phyloP scores from a whole-genome alignment of 2,329 filamentous ascomycete species.

The Cordyceps farinosa region DNA sequence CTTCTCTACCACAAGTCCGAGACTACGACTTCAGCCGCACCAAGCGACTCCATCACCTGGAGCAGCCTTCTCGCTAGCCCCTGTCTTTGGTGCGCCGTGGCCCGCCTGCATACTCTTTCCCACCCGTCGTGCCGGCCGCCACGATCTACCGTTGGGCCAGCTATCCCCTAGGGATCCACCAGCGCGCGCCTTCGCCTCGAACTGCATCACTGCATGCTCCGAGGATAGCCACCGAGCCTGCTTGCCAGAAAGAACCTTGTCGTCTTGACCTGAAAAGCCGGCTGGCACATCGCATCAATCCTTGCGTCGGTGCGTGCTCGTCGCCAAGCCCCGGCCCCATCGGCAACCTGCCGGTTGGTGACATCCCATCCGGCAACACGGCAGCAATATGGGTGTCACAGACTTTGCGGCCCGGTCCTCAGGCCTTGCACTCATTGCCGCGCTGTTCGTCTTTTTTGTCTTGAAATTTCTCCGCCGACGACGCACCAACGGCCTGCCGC shows the following conservation, averaged over 20 bases:
- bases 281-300: not conserved
- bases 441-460: slow-evolving; percentile 16
- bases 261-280: not conserved
- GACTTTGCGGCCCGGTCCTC: not conserved
- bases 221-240: not conserved
- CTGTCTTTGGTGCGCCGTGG: not conserved
- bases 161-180: slow-evolving; percentile 3
- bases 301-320: not conserved
- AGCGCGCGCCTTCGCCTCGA: not conserved
- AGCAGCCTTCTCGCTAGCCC: not conserved
- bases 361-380: not conserved
- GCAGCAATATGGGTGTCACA: slow-evolving; percentile 1
- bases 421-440: not conserved
- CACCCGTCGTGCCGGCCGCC: not conserved
- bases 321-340: slow-evolving; percentile 1
- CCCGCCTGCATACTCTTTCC: not conserved
- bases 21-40: slow-evolving; percentile 3
- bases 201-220: not conserved
- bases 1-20: not conserved
- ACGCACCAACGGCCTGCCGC: slow-evolving; percentile 19
- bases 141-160: not conserved
- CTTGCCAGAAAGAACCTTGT: not conserved
- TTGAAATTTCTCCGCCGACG: slow-evolving; percentile 2
- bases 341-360: slow-evolving; percentile 2
- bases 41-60: not conserved